Conservation (phyloP, 2,329 filamentous ascomycete species). For the Sporothrix brunneoviolacea region DNA sequence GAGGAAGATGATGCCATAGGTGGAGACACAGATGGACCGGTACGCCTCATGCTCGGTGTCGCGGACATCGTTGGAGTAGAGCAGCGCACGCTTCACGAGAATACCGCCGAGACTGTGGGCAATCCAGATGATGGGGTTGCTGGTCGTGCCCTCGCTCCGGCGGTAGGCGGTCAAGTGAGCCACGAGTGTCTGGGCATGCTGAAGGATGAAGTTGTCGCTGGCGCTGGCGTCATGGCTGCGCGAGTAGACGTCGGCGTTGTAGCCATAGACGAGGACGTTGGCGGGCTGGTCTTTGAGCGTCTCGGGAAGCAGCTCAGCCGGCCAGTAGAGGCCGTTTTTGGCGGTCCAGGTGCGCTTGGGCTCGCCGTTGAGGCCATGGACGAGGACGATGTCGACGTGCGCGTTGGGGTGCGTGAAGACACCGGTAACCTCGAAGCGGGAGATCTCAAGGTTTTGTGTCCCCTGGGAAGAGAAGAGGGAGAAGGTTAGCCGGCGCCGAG, state of each 20-base stretch:
- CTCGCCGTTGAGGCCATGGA: constrained; percentile 64
- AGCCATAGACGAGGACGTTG: constrained; percentile 65
- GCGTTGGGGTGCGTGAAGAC: constrained; percentile 55
- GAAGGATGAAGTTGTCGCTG: constrained; percentile 60
- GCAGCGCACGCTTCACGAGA: constrained; percentile 61
- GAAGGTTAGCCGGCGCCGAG: background rate
- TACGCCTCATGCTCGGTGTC: constrained; percentile 55
- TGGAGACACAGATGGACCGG: constrained; percentile 65
- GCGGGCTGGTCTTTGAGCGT: constrained; percentile 51
- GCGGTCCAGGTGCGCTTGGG: constrained; percentile 58
- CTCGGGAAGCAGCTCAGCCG: constrained; percentile 56
- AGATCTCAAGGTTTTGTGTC: constrained; percentile 3
- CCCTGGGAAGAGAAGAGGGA: background rate
- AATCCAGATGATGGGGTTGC: constrained; percentile 68
- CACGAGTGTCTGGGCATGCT: constrained; percentile 65
- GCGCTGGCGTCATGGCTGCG: constrained; percentile 40
- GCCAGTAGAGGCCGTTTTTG: constrained; percentile 59
- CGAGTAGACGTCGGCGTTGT: constrained; percentile 60
- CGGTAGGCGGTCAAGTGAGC: constrained; percentile 57
- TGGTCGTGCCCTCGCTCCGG: constrained; percentile 47
- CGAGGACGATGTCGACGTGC: constrained; percentile 59
- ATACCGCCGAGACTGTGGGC: constrained; percentile 69
- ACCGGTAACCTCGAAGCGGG: constrained; percentile 49
- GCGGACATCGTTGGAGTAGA: constrained; percentile 58
- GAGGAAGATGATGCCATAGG: constrained; percentile 69